Conservation (phyloP, 768 basidiomycete species). For the Cystobasidiopsis lactophilus region DNA sequence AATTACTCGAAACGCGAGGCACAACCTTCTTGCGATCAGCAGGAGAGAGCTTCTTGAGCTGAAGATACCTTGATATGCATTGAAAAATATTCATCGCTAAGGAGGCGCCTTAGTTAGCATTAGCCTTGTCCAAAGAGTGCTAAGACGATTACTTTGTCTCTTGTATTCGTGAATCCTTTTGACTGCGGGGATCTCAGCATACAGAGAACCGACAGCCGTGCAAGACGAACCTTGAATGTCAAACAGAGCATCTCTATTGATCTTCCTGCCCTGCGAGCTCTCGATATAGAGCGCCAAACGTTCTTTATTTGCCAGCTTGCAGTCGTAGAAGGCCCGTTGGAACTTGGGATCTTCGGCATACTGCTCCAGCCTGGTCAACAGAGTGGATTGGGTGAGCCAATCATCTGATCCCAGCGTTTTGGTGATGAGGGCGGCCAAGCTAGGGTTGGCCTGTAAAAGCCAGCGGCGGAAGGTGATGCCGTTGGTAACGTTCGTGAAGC, state of each 20-base stretch:
- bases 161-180: conserved; percentile 86
- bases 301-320: conserved; percentile 59
- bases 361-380: conserved; percentile 54
- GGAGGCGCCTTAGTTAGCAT: too few species aligned
- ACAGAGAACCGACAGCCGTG: too few species aligned
- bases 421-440: conserved; percentile 63
- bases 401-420: conserved; percentile 49
- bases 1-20: conserved; percentile 71
- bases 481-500: conserved; percentile 76
- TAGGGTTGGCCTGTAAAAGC: conserved; percentile 76
- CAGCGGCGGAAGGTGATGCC: conserved; percentile 86
- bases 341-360: conserved; percentile 51
- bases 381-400: conserved; percentile 67
- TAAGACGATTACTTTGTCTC: too few species aligned
- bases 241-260: conserved; percentile 55
- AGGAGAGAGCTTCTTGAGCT: conserved; percentile 34
- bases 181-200: too few species aligned
- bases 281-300: conserved; percentile 56
- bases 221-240: too few species aligned
- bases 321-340: conserved; percentile 41
- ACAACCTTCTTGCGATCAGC: conserved; percentile 59
- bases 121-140: too few species aligned
- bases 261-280: conserved; percentile 41
- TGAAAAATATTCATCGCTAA: conserved; percentile 80
- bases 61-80: conserved; percentile 38